Percentiles rank a stretch among this genome's conserved stretches.
Evolutionary conservation across 2,329 filamentous ascomycete species (phyloP).

Genomic region (Aaosphaeria pasadenensis): DNA sequence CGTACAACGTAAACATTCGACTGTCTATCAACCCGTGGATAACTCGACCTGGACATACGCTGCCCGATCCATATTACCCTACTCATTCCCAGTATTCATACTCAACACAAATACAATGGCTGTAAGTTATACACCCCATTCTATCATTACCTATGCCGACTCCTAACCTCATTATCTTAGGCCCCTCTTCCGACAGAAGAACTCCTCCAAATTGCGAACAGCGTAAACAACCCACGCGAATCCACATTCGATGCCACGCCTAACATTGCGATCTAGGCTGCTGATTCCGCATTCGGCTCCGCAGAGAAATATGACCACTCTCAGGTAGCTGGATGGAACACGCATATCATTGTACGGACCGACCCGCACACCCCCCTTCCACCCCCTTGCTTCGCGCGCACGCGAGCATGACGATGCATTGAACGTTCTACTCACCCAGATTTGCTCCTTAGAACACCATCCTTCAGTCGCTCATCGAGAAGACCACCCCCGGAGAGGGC

Average conservation of each 20-base stretch:
- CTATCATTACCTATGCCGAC: not conserved
- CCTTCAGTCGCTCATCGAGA: constrained; percentile 73
- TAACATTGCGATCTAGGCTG: constrained; percentile 61
- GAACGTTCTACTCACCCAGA: too few species aligned
- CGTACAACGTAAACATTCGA: too few species aligned
- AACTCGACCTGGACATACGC: too few species aligned
- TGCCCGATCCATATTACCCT: not conserved
- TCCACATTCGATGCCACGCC: not conserved
- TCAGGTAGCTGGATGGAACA: constrained; percentile 86
- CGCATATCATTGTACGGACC: constrained; percentile 76
- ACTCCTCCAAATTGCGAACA: constrained; percentile 28
- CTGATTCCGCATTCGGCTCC: constrained; percentile 70
- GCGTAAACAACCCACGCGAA: constrained; percentile 11
- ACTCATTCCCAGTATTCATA: constrained; percentile 11
- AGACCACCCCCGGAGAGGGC: constrained; percentile 59
- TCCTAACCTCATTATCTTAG: constrained; percentile 6
- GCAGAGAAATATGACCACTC: constrained; percentile 83
- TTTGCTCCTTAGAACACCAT: constrained; percentile 63
- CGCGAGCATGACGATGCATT: not conserved
- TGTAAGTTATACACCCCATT: constrained; percentile 10
- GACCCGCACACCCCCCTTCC: too few species aligned
- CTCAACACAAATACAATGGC: constrained; percentile 18
- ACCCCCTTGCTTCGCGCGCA: not conserved
- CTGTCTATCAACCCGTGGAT: too few species aligned
- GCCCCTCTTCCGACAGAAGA: constrained; percentile 32